Evolutionary conservation across 345 rosid genomes (phyloP).

Genomic region (Combretum micranthum): DNA sequence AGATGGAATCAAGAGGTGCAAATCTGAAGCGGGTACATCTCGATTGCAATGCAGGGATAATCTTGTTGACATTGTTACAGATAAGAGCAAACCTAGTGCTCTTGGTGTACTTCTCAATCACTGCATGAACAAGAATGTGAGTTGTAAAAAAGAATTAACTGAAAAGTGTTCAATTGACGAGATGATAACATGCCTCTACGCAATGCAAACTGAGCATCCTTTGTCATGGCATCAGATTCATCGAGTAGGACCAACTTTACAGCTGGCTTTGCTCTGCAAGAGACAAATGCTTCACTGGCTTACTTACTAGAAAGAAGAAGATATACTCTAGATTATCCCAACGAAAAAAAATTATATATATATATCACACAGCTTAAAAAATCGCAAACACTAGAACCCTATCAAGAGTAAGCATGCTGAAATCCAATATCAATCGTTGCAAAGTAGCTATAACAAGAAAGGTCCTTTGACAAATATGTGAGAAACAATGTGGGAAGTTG

Average conservation of each 20-base stretch:
- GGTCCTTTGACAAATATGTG: too few relatives aligned
- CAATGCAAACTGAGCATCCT: conserved; percentile 97
- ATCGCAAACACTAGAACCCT: too few relatives aligned
- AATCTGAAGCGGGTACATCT: conserved; percentile 95
- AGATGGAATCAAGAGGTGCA: conserved; percentile 80
- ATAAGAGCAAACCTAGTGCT: conserved; percentile 90
- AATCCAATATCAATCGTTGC: too few relatives aligned
- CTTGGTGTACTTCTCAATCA: conserved; percentile 96
- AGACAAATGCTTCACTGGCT: conserved; percentile 5
- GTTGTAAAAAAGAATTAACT: conserved; percentile 7
- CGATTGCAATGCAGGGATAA: conserved; percentile 95
- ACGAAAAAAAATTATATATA: conserved; percentile 1
- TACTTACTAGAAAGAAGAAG: conserved; percentile 3
- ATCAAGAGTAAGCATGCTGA: too few relatives aligned
- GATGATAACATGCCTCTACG: conserved; percentile 55
- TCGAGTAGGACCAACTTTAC: conserved; percentile 90
- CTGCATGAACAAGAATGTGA: conserved; percentile 26
- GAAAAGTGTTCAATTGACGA: conserved; percentile 1
- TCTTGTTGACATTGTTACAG: conserved; percentile 92
- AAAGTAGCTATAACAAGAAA: too few relatives aligned
- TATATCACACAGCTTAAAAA: too few relatives aligned
- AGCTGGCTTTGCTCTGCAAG: conserved; percentile 52
- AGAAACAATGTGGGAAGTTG: too few relatives aligned
- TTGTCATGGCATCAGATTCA: conserved; percentile 98
- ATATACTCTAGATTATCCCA: not conserved